Evolutionary conservation across 805 yeast species (phyloP), one percentile per base, ranked within the genome.

Genomic region (Starmera amethionina): DNA sequence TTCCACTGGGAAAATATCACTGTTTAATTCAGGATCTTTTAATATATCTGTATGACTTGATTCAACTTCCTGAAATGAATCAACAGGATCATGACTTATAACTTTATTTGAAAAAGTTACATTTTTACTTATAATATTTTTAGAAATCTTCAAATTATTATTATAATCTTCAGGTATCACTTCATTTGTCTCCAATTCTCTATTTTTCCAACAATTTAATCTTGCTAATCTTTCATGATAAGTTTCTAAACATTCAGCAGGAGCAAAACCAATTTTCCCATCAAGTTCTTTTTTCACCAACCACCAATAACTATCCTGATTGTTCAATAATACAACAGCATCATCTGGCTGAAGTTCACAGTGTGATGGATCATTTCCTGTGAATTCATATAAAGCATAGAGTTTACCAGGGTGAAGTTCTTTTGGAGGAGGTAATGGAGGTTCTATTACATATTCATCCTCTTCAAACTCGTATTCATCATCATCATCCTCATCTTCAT

Each of bases 271-370:
- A 40, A 90, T 78, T 48, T 78, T 72, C 3, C 79, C 79, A 55
- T 79, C 83, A 35, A 56, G 60, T 34, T 67, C 66, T 44, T 69
- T 57, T 51, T 73, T 59, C 49, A 93, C 90, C 10, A 90, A 67
- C 97, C 98, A 93, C 98, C 98, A 93, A 62, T 93, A 93, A 45
- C 85, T 74, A 61, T 93, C 96, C 37, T 83, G 79, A 55, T 93
- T 98, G 55, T 87, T 88, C 30, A 93, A 63, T 15, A 93, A 63
- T 35, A 74, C 67, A 46, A 94, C 90, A 2, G 94, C 79, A 51
- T 87, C 96, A 54, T 90, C 89, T 47, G 86, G 77, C 16, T 65
- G 58, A 10, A 90, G 69, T 42, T 82, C 77, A 49, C 95, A 82
- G 62, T 90, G 98, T 36, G 93, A 86, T 5, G 90, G 88, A 55